Conservation (phyloP, 2,329 filamentous ascomycete genomes). For the Cordyceps tenuipes region DNA sequence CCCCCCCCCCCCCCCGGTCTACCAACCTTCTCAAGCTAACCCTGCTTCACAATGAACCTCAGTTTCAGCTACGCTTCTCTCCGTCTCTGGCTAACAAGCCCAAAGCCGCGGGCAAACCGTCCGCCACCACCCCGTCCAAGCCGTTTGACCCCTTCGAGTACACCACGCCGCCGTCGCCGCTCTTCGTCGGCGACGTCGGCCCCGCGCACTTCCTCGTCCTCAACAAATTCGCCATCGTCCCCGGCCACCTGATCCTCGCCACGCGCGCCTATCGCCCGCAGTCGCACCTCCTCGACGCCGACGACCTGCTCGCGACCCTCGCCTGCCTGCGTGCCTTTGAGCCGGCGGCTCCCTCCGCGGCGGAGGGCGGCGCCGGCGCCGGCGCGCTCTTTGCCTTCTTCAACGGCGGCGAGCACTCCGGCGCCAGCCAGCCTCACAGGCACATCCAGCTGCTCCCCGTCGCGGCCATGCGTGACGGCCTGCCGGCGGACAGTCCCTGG, state of each 20-base stretch:
- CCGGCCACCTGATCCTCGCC: conserved; percentile 63
- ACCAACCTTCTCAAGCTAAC: neutral
- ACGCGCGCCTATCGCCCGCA: conserved; percentile 58
- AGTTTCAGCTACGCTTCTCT: conserved; percentile 69
- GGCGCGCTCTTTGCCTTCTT: conserved; percentile 55
- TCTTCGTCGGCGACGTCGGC: conserved; percentile 44
- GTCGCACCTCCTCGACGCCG: conserved; percentile 51
- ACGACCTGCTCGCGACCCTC: conserved; percentile 53
- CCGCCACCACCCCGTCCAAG: conserved; percentile 25
- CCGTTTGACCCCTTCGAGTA: conserved; percentile 57
- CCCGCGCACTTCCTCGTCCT: conserved; percentile 56
- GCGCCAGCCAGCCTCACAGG: conserved; percentile 63
- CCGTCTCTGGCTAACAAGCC: conserved; percentile 62
- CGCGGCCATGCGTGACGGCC: conserved; percentile 49
- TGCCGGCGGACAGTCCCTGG: conserved; percentile 35
- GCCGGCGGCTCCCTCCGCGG: no score
- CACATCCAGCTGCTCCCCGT: conserved; percentile 66
- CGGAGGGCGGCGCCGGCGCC: no score
- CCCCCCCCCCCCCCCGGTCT: neutral
- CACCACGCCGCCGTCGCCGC: conserved; percentile 39
- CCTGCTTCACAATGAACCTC: neutral
- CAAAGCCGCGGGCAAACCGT: conserved; percentile 23
- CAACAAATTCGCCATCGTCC: conserved; percentile 68
- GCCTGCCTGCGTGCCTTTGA: conserved; percentile 53
- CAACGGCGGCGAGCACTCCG: conserved; percentile 61